Conservation (phyloP, 148 eudicot species). For the Camellia sinensis region DNA sequence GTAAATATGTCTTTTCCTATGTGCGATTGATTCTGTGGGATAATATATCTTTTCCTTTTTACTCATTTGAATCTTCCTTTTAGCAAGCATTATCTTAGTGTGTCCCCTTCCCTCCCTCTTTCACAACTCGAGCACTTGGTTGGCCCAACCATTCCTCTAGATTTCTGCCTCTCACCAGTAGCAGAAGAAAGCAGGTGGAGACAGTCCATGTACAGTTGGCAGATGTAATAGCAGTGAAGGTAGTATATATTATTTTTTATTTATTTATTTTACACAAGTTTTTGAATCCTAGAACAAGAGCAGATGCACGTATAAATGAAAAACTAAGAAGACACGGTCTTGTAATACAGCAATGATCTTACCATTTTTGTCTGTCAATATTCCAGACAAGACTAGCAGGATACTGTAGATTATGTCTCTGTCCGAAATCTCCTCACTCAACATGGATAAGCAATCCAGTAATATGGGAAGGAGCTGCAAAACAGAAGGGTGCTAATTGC, state of each 20-base stretch:
- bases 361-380: constrained; percentile 72
- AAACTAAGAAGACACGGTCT: neutral
- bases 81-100: no score
- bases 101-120: no score
- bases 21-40: no score
- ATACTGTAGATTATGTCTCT: constrained; percentile 65
- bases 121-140: no score
- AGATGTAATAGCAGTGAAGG: no score
- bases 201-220: no score
- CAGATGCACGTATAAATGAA: neutral
- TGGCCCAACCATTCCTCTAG: no score
- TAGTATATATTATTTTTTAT: no score
- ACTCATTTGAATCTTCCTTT: no score
- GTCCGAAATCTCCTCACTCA: constrained; percentile 57
- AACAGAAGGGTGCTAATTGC: constrained; percentile 9
- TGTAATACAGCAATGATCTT: constrained; percentile 22
- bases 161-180: no score
- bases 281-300: neutral
- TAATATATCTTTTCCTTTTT: no score
- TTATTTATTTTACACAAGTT: neutral
- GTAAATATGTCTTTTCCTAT: neutral
- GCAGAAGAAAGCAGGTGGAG: no score
- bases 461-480: constrained; percentile 75
- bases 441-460: constrained; percentile 50
- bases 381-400: constrained; percentile 77